Conservation (phyloP, 345 rosid species). For the Melaleuca alternifolia region DNA sequence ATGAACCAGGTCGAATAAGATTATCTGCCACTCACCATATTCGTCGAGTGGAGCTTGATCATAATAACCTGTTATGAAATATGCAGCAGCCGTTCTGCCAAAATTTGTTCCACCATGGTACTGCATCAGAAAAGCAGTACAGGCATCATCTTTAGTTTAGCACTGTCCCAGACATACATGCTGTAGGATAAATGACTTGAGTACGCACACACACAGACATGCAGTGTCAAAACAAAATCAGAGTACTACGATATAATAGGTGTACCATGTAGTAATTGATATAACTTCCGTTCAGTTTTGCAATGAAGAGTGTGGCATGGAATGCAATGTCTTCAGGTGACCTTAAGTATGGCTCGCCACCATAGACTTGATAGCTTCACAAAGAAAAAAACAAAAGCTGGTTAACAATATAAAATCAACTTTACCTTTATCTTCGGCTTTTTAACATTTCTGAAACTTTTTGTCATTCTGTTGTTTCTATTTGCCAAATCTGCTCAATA, state of each 20-base stretch:
- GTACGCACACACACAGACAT: background rate
- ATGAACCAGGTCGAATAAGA: background rate
- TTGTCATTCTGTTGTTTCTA: background rate
- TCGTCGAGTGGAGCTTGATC: constrained; percentile 93
- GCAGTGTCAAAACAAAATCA: background rate
- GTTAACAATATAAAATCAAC: background rate
- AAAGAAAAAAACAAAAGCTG: background rate
- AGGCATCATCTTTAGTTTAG: background rate
- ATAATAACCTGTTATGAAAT: constrained; percentile 59
- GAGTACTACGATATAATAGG: background rate
- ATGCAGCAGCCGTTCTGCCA: constrained; percentile 69
- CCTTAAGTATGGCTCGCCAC: constrained; percentile 49
- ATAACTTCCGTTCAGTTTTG: constrained; percentile 67
- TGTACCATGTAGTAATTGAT: constrained; percentile 88
- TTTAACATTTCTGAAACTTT: background rate
- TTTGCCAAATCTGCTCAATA: background rate
- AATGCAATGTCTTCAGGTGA: constrained; percentile 77
- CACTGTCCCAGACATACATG: background rate
- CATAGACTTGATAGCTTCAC: constrained; percentile 65
- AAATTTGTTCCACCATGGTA: constrained; percentile 97
- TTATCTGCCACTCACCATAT: constrained; percentile 41
- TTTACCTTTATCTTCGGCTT: background rate
- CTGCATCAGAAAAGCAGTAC: constrained; percentile 12
- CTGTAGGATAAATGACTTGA: background rate
- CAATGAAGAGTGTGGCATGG: constrained; percentile 64